Evolutionary conservation across 257 asterid species (phyloP).

Genomic region (Pogostemon cablin): DNA sequence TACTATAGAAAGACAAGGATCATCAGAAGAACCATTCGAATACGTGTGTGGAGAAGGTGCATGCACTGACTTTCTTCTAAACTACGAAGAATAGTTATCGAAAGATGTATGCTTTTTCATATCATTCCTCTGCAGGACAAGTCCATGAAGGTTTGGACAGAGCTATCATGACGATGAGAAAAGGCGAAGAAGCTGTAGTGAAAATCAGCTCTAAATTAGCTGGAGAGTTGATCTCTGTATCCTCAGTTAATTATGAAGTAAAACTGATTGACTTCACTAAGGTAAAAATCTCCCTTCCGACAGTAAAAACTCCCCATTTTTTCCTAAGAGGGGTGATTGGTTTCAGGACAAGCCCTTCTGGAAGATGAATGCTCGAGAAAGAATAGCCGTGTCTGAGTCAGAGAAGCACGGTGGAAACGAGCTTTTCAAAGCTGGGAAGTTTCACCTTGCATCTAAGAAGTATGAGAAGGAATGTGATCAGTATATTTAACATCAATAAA

Average conservation of each 20-base stretch:
- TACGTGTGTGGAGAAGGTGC: conserved; percentile 61
- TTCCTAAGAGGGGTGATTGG: neutral
- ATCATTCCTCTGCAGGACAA: conserved; percentile 39
- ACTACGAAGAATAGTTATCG: too few relatives aligned
- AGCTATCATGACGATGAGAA: conserved; percentile 69
- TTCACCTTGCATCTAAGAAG: conserved; percentile 55
- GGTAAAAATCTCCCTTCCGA: conserved; percentile 34
- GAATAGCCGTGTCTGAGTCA: conserved; percentile 42
- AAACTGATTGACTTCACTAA: conserved; percentile 54
- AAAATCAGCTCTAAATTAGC: conserved; percentile 31
- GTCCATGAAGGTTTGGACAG: conserved; percentile 47
- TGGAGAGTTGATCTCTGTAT: neutral
- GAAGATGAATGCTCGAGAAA: conserved; percentile 62
- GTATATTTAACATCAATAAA: neutral
- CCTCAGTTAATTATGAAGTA: conserved; percentile 45
- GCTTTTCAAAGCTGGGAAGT: conserved; percentile 51
- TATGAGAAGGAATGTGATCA: conserved; percentile 63
- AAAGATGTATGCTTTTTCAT: neutral
- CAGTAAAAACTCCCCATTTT: neutral
- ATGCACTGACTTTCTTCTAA: too few relatives aligned
- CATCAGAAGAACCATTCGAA: conserved; percentile 49
- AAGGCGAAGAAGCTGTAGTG: conserved; percentile 64
- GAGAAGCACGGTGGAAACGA: conserved; percentile 53
- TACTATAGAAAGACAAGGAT: conserved; percentile 50
- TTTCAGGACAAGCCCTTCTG: conserved; percentile 63